Base-by-base conservation (phyloP, 345 rosid genomes). In the Excoecaria agallocha region DNA sequence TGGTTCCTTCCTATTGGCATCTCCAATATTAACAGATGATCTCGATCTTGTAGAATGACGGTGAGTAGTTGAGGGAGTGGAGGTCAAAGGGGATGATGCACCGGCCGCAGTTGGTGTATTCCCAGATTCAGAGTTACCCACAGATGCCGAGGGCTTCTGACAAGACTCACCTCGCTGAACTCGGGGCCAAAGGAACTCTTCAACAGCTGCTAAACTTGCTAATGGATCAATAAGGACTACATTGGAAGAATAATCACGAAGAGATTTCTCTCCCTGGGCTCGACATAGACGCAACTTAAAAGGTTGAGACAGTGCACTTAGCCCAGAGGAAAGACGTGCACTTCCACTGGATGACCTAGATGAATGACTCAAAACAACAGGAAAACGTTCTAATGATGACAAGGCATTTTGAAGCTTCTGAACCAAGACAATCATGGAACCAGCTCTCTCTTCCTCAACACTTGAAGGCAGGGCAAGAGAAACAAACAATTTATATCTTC, bases 321-420 rank as follows among this genome's bases (percentile, higher is more conserved):
- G 80, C 68, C 99, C 99, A 76, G 97, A 96, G 54, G 98, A 96
- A 73, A 90, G 96, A 64, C 97, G 97, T 38, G 96, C 99, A 84
- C 97, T 86, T 71, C 93, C 98, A 84, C 85, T 75, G 52, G 97
- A 90, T 72, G 92, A 83, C 85, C 98, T 91, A 70, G 98, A 81
- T 12, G 98, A 87, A 82, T 91, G 97, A 82, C 98, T 96, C 61
- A 96, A 83, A 67, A 93, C 97, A 77, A 96, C 97, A 15, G 98
- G 99, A 73, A 96, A 96, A 60, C 98, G 95, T 79, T 96, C 99
- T 72, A 93, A 79, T 51, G 98, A 96, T 50, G 97, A 87, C 79
- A 96, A 77, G 68, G 98, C 96, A 87, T 89, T 87, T 82, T 96
- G 99, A 82, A 96, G 99, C 84, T 96, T 96, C 89, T 93, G 97